A percentile compares a stretch with the other conserved stretches of the same genome.
Evolutionary conservation across 148 eudicot genomes (phyloP).

Genomic region (Nepenthes gracilis): DNA sequence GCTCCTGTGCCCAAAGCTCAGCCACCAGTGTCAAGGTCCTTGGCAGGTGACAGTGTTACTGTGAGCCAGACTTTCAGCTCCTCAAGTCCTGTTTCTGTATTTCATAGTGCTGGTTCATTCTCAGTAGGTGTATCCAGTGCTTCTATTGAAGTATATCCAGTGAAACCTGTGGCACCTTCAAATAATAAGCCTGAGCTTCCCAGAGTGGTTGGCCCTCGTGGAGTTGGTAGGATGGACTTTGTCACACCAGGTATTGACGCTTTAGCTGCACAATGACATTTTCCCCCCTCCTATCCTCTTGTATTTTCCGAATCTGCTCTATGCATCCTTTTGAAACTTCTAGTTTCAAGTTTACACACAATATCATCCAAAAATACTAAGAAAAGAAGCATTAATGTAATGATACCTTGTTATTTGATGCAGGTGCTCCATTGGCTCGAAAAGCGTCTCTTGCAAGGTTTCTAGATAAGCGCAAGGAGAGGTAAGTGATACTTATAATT

Average conservation of each 20-base stretch:
- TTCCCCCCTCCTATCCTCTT: no score
- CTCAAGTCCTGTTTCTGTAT: slow-evolving; percentile 15
- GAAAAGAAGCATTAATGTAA: no score
- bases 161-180: slow-evolving; percentile 9
- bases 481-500: slow-evolving; percentile 12
- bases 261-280: no score
- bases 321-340: no score
- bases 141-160: background rate
- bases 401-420: slow-evolving; percentile 5
- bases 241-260: slow-evolving; percentile 15
- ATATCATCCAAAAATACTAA: no score
- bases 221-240: background rate
- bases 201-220: slow-evolving; percentile 2
- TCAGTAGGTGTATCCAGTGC: slow-evolving; percentile 4
- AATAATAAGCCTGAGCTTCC: slow-evolving; percentile 10
- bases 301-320: no score
- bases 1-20: slow-evolving; percentile 16
- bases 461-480: slow-evolving; percentile 58
- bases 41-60: slow-evolving; percentile 7
- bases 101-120: slow-evolving; percentile 4
- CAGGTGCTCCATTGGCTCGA: slow-evolving; percentile 68
- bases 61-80: slow-evolving; percentile 6
- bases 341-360: no score
- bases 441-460: slow-evolving; percentile 66
- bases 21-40: slow-evolving; percentile 6